Base-by-base conservation (phyloP, 148 eudicot species). In the Mesembryanthemum crystallinum region DNA sequence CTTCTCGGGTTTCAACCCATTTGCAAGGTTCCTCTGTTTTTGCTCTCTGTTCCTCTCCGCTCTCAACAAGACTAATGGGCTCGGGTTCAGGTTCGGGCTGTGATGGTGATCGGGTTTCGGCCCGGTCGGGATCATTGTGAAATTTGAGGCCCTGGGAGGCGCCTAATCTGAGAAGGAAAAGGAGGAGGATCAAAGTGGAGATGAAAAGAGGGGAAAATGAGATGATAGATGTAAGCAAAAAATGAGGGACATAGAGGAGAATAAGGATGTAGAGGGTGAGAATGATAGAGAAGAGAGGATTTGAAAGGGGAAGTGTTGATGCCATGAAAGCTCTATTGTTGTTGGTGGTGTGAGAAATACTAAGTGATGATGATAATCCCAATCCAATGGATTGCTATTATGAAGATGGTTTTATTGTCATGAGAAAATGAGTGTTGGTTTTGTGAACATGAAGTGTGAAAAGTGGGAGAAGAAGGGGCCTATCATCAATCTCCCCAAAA, bases 161-260 rank as follows among this genome's bases (percentile, higher is more conserved):
- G 39, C 96, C 98, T 24, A 88, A 74, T 37, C 90, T 42, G 65
- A 90, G 89, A 52, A 90, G 87, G 24, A 47, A 70, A 17, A 92
- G 88, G 1, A 92, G 74, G 42, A 90, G 76, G 57, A 84, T 24
- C 7, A 71, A 72, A 57, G 98, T 83, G 76, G 89, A 82, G 61
- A 89, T 70, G 5, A 88, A 32, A 13, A 85, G 73, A 24, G 96
- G 96, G 8, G 89, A 88, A 45, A 45, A 45, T 45, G 49, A 2
- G 77, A 79, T 54, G 74, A 90, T 12, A 17, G 82, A 4, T 17
- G 60, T 71, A 27, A 79, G 45, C 83, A 79, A 84, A 68, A 71
- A 9, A 42, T 72, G 30, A 7, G 97, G 97, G 57, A 84, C 79
- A 43, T 86, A 92, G 59, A 92, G 86, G 62, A 89, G 69, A 35